phyloP scores from a whole-genome alignment of 1,139 yeast genomes.

The Candida tunisiensis region DNA sequence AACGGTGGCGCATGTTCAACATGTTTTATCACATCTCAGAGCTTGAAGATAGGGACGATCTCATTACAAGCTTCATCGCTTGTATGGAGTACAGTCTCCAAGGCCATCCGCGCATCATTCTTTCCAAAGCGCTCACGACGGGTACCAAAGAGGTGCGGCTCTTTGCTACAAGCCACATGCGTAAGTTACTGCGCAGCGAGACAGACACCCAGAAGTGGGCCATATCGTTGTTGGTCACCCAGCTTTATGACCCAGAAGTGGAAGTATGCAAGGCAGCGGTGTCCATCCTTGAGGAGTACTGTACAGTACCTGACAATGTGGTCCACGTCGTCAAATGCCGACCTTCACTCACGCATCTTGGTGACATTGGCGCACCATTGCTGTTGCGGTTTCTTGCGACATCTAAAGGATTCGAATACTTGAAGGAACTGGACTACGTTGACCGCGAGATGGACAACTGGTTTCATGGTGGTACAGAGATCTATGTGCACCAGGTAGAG shows the following conservation, averaged over 20 bases:
- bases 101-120: conserved; percentile 50
- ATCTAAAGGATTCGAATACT: conserved; percentile 36
- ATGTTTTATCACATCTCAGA: conserved; percentile 58
- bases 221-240: conserved; percentile 39
- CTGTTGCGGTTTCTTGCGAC: conserved; percentile 38
- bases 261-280: conserved; percentile 45
- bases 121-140: conserved; percentile 47
- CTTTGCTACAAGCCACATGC: conserved; percentile 38
- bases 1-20: conserved; percentile 74
- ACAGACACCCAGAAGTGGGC: conserved; percentile 22
- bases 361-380: conserved; percentile 29
- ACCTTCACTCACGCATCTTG: conserved; percentile 31
- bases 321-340: conserved; percentile 26
- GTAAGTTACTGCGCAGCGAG: conserved; percentile 22
- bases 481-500: conserved; percentile 38
- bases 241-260: conserved; percentile 48
- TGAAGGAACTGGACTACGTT: conserved; percentile 34
- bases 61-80: conserved; percentile 39
- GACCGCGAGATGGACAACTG: conserved; percentile 42
- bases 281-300: conserved; percentile 30
- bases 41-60: conserved; percentile 37
- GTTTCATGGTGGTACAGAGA: conserved; percentile 35
- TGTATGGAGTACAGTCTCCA: conserved; percentile 45
- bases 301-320: conserved; percentile 25
- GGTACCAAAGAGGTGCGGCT: conserved; percentile 35